Percentiles rank a stretch among this genome's conserved stretches.
Conservation (phyloP, 805 yeast genomes). For the Lachancea sp. region DNA sequence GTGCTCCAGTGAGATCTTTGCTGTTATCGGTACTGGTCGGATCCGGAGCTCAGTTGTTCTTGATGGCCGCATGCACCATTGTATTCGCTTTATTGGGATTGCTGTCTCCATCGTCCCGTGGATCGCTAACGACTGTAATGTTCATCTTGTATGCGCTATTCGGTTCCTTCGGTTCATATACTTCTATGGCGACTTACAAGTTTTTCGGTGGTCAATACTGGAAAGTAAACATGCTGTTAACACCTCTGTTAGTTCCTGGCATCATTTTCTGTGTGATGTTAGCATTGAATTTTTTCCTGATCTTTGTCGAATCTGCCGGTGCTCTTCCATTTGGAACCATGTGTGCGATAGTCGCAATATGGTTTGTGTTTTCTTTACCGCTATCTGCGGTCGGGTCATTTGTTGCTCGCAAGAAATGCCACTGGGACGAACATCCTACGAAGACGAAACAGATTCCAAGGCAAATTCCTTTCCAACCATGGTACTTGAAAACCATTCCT, state of each 20-base stretch:
- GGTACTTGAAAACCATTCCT: slow-evolving; percentile 65
- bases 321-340: slow-evolving; percentile 92
- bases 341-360: slow-evolving; percentile 69
- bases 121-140: slow-evolving; percentile 85
- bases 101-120: slow-evolving; percentile 90
- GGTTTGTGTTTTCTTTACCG: slow-evolving; percentile 85
- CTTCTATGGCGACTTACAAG: slow-evolving; percentile 80
- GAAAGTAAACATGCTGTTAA: slow-evolving; percentile 76
- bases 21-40: slow-evolving; percentile 77
- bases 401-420: slow-evolving; percentile 57
- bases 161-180: slow-evolving; percentile 78
- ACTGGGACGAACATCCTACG: slow-evolving; percentile 60
- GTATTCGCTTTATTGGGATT: slow-evolving; percentile 83
- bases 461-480: slow-evolving; percentile 88
- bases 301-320: slow-evolving; percentile 77
- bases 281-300: slow-evolving; percentile 73
- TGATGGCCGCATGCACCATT: slow-evolving; percentile 68
- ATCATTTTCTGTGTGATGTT: slow-evolving; percentile 55
- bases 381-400: slow-evolving; percentile 79
- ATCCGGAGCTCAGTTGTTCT: slow-evolving; percentile 76
- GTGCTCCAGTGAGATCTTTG: slow-evolving; percentile 69
- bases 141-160: slow-evolving; percentile 74
- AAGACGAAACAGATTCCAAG: slow-evolving; percentile 93
- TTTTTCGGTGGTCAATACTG: slow-evolving; percentile 88
- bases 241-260: slow-evolving; percentile 87